These are phyloP conservation scores for Glycine soja DNA, from an alignment of 306 rosid species.

Conservation along the genomic window DNA sequence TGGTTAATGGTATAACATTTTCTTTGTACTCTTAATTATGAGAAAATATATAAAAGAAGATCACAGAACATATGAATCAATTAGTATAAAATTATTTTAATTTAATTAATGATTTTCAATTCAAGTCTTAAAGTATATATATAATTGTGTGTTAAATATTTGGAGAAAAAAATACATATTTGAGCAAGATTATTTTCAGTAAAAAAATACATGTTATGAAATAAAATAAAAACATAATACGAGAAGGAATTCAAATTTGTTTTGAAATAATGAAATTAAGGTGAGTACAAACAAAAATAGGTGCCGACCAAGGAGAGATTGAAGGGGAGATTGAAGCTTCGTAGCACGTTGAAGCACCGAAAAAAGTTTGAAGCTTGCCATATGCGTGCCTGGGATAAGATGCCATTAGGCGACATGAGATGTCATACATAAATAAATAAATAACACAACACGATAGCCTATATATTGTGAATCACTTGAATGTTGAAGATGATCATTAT, in stretches of 20 bases:
- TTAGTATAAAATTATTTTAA: no score
- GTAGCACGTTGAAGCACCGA: slow-evolving; percentile 10
- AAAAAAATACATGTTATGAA: no score
- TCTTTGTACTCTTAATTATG: no score
- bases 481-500: neutral
- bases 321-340: neutral
- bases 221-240: neutral
- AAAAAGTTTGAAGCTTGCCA: neutral
- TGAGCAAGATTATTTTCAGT: no score
- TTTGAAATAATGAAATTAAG: neutral
- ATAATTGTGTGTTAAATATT: no score
- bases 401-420: neutral
- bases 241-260: neutral
- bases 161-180: no score
- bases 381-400: slow-evolving; percentile 32
- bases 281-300: slow-evolving; percentile 11
- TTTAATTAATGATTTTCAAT: no score
- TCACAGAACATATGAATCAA: no score
- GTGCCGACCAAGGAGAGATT: slow-evolving; percentile 8
- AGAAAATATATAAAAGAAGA: no score
- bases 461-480: neutral
- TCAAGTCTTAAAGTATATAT: no score
- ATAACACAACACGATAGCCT: neutral
- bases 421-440: neutral
- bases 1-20: no score